Percentiles rank a stretch among this genome's conserved stretches.
These are phyloP conservation scores for Leccinellum albellum DNA, from an alignment of 768 basidiomycete genomes.

Conservation along the genomic window DNA sequence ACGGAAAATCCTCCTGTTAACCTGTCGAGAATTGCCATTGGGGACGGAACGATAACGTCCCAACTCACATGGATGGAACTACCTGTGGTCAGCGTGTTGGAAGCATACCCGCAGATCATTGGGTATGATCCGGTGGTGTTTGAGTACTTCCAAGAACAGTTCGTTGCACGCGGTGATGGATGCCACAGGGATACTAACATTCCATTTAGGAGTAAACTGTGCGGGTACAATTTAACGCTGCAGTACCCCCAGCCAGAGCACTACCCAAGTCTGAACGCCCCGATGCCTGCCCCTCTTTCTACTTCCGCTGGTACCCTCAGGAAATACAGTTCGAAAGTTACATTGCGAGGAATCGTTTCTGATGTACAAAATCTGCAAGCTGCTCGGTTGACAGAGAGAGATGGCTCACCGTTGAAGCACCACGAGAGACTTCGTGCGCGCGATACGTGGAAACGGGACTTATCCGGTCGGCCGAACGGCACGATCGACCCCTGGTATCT, in stretches of 20 bases:
- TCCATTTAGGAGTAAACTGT: constrained; percentile 49
- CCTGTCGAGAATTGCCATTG: constrained; percentile 62
- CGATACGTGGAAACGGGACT: constrained; percentile 42
- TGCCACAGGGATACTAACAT: background rate
- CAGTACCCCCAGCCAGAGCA: constrained; percentile 60
- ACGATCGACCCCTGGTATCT: constrained; percentile 59
- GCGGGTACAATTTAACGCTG: constrained; percentile 61
- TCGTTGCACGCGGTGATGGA: constrained; percentile 20
- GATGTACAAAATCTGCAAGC: constrained; percentile 19
- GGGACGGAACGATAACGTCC: constrained; percentile 58
- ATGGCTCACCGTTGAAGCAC: constrained; percentile 17
- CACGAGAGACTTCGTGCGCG: constrained; percentile 17
- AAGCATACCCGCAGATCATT: constrained; percentile 73
- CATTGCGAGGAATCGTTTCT: constrained; percentile 6
- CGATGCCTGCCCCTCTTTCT: background rate
- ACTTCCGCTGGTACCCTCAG: background rate
- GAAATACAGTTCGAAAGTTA: background rate
- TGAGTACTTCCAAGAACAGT: constrained; percentile 68
- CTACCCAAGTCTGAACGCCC: constrained; percentile 37
- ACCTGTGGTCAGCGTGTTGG: constrained; percentile 57
- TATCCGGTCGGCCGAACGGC: constrained; percentile 50
- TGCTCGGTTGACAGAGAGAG: constrained; percentile 8
- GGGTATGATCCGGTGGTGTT: constrained; percentile 66
- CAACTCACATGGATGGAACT: constrained; percentile 45
- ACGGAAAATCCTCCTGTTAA: constrained; percentile 61